Percentiles rank a stretch among this genome's conserved stretches.
Evolutionary conservation across 164 flowering plant genomes (phyloP).

Genomic region (Umbellularia californica): DNA sequence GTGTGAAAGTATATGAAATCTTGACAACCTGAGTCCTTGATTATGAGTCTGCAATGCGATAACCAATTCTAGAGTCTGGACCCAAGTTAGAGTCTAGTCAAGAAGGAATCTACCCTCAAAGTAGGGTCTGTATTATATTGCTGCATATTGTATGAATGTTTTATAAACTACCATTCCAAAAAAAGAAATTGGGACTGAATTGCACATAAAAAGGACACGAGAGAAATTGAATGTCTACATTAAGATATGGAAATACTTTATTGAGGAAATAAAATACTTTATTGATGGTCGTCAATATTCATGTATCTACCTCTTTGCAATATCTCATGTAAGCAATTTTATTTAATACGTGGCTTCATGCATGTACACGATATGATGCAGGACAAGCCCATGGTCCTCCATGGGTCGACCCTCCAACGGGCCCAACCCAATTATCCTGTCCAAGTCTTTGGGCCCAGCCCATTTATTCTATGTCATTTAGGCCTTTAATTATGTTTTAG

Average conservation of each 20-base stretch:
- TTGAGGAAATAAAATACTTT: too few species aligned
- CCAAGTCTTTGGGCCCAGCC: too few species aligned
- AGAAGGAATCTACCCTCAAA: background rate
- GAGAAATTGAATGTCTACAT: too few species aligned
- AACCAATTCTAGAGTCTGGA: background rate
- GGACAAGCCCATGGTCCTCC: too few species aligned
- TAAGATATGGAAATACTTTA: too few species aligned
- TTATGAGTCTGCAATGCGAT: background rate
- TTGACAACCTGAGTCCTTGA: background rate
- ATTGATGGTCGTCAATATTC: background rate
- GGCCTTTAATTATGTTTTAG: too few species aligned
- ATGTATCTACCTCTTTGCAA: background rate
- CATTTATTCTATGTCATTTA: too few species aligned
- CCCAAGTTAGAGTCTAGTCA: background rate
- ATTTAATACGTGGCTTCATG: too few species aligned
- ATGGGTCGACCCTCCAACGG: too few species aligned
- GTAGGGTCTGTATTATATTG: background rate
- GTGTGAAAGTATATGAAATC: background rate
- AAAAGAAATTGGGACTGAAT: background rate
- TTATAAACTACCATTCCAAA: too few species aligned
- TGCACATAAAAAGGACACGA: background rate
- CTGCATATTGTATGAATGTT: background rate
- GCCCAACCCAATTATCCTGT: too few species aligned
- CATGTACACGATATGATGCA: too few species aligned
- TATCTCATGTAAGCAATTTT: background rate